Evolutionary conservation across 2,329 filamentous ascomycete species (phyloP).

Genomic region (Didymella segeticola): DNA sequence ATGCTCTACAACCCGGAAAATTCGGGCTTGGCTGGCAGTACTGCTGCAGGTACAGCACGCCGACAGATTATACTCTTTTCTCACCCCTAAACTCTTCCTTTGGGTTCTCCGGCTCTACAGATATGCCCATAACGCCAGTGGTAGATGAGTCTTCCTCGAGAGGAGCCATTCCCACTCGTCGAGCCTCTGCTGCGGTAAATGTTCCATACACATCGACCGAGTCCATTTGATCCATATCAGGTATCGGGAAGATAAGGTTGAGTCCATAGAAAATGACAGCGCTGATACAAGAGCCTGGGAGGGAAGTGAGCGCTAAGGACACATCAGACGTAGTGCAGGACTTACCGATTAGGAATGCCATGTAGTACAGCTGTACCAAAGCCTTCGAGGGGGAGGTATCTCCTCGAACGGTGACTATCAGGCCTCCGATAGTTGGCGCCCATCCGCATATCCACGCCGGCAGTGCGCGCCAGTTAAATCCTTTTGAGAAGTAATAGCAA

Average conservation of each 20-base stretch:
- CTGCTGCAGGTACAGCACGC: not conserved
- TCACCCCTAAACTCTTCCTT: conserved; percentile 2
- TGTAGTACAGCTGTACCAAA: conserved; percentile 56
- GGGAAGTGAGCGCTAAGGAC: conserved; percentile 1
- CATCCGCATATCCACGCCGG: conserved; percentile 55
- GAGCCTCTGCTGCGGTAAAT: conserved; percentile 54
- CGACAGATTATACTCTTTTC: conserved; percentile 7
- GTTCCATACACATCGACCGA: conserved; percentile 55
- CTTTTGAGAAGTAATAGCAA: conserved; percentile 54
- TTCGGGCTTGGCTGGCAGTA: not conserved
- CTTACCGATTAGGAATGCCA: conserved; percentile 56
- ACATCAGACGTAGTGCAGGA: not conserved
- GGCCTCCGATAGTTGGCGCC: conserved; percentile 53
- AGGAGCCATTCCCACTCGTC: conserved; percentile 49
- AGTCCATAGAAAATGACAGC: conserved; percentile 39
- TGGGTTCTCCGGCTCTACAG: not conserved
- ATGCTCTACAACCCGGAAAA: not conserved
- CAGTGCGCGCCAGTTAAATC: conserved; percentile 54
- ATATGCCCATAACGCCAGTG: conserved; percentile 6
- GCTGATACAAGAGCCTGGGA: conserved; percentile 51
- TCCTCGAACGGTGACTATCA: conserved; percentile 47
- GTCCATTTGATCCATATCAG: conserved; percentile 53
- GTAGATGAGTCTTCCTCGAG: conserved; percentile 21
- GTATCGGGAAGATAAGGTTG: conserved; percentile 52
- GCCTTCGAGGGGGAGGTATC: conserved; percentile 44